Percentiles rank a stretch among this genome's conserved stretches.
phyloP scores from a whole-genome alignment of 495 filamentous ascomycete species.

The Lepidopterella palustris region DNA sequence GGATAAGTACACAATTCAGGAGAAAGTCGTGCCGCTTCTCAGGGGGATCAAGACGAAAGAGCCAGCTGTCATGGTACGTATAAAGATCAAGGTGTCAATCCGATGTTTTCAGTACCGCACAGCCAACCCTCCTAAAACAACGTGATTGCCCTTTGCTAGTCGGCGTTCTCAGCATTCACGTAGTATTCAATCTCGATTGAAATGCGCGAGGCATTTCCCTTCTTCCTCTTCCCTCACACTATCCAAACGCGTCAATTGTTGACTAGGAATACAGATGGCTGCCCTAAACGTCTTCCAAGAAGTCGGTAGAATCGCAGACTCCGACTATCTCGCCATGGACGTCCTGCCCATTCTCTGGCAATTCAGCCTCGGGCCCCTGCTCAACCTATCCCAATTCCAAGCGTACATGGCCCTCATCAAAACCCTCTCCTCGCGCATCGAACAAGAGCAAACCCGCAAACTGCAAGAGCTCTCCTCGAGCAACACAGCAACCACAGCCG shows the following conservation, averaged over 20 bases:
- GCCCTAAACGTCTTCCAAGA: constrained; percentile 76
- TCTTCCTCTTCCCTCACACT: no score
- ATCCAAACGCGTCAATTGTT: no score
- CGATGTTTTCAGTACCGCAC: not conserved
- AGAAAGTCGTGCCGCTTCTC: constrained; percentile 86
- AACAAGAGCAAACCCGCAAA: constrained; percentile 81
- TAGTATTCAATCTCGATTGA: no score
- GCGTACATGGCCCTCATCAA: constrained; percentile 83
- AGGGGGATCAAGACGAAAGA: constrained; percentile 96
- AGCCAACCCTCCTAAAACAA: no score
- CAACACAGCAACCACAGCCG: constrained; percentile 27
- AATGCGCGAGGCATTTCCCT: no score
- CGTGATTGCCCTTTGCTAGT: no score
- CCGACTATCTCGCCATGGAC: constrained; percentile 91
- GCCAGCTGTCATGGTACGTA: constrained; percentile 73
- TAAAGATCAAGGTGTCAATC: not conserved
- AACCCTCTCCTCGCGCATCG: constrained; percentile 67
- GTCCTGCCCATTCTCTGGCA: constrained; percentile 83
- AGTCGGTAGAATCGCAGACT: constrained; percentile 73
- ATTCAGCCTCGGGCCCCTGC: constrained; percentile 83
- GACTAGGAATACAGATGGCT: constrained; percentile 52
- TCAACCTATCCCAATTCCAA: constrained; percentile 82
- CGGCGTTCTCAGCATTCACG: no score
- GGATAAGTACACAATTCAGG: constrained; percentile 96
- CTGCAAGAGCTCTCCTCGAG: constrained; percentile 67